phyloP scores from a whole-genome alignment of 2,329 filamentous ascomycete genomes.

The Ophiostoma piceae region DNA sequence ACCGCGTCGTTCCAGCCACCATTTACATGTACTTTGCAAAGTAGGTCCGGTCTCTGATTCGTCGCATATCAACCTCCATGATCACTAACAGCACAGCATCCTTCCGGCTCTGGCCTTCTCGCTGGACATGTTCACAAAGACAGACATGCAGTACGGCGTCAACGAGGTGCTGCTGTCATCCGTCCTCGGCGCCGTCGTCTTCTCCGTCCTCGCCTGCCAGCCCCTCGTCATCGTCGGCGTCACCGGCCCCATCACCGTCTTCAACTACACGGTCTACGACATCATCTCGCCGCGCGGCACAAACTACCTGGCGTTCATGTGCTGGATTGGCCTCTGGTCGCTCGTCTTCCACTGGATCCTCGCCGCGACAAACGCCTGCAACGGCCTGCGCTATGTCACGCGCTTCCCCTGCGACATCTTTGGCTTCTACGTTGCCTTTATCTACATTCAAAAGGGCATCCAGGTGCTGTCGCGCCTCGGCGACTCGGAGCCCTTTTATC shows the following conservation, averaged over 20 bases:
- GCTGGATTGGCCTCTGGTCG: constrained; percentile 86
- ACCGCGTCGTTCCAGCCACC: constrained; percentile 79
- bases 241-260: constrained; percentile 85
- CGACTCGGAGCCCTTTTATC: constrained; percentile 61
- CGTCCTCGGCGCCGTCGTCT: constrained; percentile 76
- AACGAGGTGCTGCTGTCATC: constrained; percentile 87
- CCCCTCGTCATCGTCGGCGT: constrained; percentile 88
- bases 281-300: constrained; percentile 73
- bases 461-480: constrained; percentile 77
- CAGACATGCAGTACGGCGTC: constrained; percentile 75
- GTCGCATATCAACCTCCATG: background rate
- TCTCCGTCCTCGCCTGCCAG: constrained; percentile 72
- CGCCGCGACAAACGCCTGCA: constrained; percentile 80
- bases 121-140: constrained; percentile 89
- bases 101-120: constrained; percentile 83
- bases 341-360: constrained; percentile 79
- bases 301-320: constrained; percentile 86
- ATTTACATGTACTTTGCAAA: constrained; percentile 88
- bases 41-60: constrained; percentile 34
- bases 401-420: constrained; percentile 92
- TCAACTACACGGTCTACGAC: constrained; percentile 90
- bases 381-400: constrained; percentile 82
- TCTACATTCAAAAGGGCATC: constrained; percentile 86
- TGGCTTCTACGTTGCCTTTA: constrained; percentile 87
- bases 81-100: constrained; percentile 52